A percentile compares a stretch with the other conserved stretches of the same genome.
Conservation (phyloP, 2,329 filamentous ascomycete species). For the Fusarium incarnatum region DNA sequence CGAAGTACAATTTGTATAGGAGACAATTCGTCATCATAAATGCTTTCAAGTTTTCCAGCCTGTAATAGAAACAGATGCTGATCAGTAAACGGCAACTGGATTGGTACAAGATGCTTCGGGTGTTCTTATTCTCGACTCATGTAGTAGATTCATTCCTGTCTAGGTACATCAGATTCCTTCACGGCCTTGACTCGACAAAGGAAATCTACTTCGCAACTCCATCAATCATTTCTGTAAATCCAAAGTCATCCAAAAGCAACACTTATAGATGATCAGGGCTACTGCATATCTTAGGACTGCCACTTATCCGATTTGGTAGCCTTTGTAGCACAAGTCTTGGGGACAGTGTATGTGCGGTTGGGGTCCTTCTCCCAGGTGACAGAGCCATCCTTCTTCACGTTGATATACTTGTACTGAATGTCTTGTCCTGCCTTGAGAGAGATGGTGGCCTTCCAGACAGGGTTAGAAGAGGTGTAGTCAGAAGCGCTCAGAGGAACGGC, state of each 20-base stretch:
- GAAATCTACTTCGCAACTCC: not conserved
- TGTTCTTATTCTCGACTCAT: not conserved
- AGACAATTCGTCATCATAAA: not conserved
- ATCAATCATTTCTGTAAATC: not conserved
- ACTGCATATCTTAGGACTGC: slow-evolving; percentile 40
- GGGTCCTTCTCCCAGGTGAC: slow-evolving; percentile 74
- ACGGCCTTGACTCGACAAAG: not conserved
- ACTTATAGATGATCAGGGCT: not conserved
- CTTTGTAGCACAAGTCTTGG: slow-evolving; percentile 47
- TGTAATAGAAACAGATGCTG: not conserved
- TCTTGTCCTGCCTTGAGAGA: slow-evolving; percentile 65
- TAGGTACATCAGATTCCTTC: not conserved
- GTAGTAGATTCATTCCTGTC: not conserved
- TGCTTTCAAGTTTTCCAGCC: not conserved
- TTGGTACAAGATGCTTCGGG: not conserved
- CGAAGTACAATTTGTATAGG: not conserved
- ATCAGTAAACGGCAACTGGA: not conserved
- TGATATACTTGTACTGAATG: slow-evolving; percentile 77
- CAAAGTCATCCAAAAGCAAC: not conserved
- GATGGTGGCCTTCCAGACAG: slow-evolving; percentile 70
- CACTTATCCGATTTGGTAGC: slow-evolving; percentile 48
- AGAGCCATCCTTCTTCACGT: slow-evolving; percentile 64
- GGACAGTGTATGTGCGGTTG: slow-evolving; percentile 56
- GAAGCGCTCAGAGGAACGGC: slow-evolving; percentile 69
- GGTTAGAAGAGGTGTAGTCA: slow-evolving; percentile 68